Evolutionary conservation across 768 basidiomycete species (phyloP), one percentile per base, ranked within the genome.

Genomic region (Tulasnella sp.): DNA sequence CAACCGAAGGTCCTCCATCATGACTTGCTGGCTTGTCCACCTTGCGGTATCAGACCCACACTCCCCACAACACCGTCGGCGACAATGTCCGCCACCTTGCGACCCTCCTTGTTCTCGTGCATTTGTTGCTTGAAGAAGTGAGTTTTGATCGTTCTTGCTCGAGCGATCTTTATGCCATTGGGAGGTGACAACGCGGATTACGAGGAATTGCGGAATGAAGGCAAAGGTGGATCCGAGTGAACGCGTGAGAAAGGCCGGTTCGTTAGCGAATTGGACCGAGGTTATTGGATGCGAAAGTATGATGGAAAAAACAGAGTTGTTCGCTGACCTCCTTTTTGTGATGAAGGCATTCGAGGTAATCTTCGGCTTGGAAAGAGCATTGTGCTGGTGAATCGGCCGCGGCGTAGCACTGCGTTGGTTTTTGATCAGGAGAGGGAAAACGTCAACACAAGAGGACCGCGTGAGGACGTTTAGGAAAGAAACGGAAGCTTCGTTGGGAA

Each of bases 311-410:
- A 42, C n/a, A 37, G 39, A 17, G 70, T 31, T 34, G 54, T 38
- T 3, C 29, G 17, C 52, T 42, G 79, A 94, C 96, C 89, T 95
- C 94, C 84, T 96, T 92, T 36, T 88, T 89, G 81, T 91, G 89
- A 82, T 97, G 95, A 76, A 98, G 84, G 83, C 96, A 97, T 82
- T 96, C 94, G 75, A 96, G 81, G 84, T 98, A 98, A 83, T 97
- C 96, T 78, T 91, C 92, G 71, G 88, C 88, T 78, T 89, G 90
- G 19, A 87, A 83, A 19, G 86, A 85, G 83, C 96, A 98, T 80
- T 91, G 85, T 70, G 83, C 83, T 0, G 96, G 95, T 67, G 85
- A 85, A 80, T 95, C 92, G 49, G 94, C 88, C 76, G 88, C 86
- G 6, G 91, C 91, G 82, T 96, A 97, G 84, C 96, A 98, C 93